Conservation (phyloP, 441 rosid species). For the Erysimum pusillum region DNA sequence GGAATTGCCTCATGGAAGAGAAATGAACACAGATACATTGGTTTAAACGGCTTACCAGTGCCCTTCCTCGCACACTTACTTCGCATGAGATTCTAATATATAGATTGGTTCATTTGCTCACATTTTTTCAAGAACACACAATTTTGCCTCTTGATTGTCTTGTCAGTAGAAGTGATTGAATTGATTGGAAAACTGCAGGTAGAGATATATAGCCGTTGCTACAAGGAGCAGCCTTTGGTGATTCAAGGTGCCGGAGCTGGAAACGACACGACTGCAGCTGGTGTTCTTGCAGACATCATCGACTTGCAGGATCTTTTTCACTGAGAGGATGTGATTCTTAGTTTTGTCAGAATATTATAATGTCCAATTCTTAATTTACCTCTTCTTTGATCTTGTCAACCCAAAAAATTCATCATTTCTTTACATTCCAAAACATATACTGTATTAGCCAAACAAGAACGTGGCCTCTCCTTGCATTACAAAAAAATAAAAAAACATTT, state of each 20-base stretch:
- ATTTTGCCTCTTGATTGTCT: neutral
- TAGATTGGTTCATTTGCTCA: neutral
- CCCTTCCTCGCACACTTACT: neutral
- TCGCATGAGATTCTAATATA: neutral
- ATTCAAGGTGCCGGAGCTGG: conserved; percentile 99
- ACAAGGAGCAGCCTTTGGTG: conserved; percentile 78
- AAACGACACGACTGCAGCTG: conserved; percentile 93
- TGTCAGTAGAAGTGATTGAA: neutral
- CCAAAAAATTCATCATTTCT: neutral
- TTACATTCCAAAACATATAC: neutral
- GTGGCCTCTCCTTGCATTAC: conserved; percentile 27
- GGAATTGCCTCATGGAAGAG: neutral
- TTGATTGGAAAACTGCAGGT: conserved; percentile 56
- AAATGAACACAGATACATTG: neutral
- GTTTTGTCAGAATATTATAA: neutral
- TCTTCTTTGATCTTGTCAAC: neutral
- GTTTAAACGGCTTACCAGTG: neutral
- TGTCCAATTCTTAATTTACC: neutral
- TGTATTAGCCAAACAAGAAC: conserved; percentile 17
- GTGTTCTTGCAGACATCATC: conserved; percentile 90
- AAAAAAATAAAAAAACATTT: neutral
- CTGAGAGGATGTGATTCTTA: conserved; percentile 24
- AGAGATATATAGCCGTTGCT: conserved; percentile 79
- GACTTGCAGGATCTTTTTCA: conserved; percentile 88
- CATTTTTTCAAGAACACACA: neutral